Percentiles rank a stretch among this genome's conserved stretches.
phyloP scores from a whole-genome alignment of 225 moss, liverwort and hornwort genomes.

The Neckera pumila region DNA sequence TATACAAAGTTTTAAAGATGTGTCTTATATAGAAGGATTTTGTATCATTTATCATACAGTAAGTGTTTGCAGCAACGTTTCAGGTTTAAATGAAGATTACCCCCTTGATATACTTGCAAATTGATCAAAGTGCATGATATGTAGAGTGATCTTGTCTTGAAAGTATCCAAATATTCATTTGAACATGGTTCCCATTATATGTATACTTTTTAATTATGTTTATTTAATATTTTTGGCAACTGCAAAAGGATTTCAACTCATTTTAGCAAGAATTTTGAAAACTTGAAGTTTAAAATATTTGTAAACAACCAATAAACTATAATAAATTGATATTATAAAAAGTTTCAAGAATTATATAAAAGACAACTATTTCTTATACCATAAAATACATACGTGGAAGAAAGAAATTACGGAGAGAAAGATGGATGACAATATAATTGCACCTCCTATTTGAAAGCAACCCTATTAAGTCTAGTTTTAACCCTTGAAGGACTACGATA shows the following conservation, averaged over 20 bases:
- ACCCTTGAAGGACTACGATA: background rate
- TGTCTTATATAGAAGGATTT: too few species aligned
- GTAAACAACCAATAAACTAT: background rate
- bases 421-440: background rate
- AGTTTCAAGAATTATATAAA: background rate
- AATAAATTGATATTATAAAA: background rate
- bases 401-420: background rate
- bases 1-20: too few species aligned
- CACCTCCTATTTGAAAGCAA: fast-evolving
- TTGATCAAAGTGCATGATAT: background rate
- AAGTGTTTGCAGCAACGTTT: too few species aligned
- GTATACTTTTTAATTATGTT: background rate
- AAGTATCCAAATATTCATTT: background rate
- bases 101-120: background rate
- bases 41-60: too few species aligned
- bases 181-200: too few species aligned
- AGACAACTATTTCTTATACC: background rate
- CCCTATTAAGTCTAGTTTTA: background rate
- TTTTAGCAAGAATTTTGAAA: background rate
- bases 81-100: background rate
- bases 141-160: background rate
- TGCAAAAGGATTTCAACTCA: background rate
- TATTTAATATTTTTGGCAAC: background rate
- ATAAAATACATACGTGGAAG: background rate
- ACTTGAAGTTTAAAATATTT: background rate